Base-by-base conservation (phyloP, 371 early-diverging fungal genomes). In the Enteropsectra breve region DNA sequence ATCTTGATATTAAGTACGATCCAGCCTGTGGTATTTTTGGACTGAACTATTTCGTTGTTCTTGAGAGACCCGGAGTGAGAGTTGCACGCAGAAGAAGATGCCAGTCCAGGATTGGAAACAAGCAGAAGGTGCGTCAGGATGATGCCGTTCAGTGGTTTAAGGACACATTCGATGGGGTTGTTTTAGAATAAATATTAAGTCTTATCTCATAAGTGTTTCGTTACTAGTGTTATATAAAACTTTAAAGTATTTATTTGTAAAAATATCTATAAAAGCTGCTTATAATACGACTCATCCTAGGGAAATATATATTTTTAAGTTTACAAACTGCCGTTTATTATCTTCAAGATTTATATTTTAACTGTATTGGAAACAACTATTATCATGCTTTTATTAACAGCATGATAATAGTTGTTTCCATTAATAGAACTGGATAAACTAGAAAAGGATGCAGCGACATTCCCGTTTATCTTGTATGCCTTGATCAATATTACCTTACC, bases 1-100 rank as follows among this genome's bases (percentile, higher is more conserved):
- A 97, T 84, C 85, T 98, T 79, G 97, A 96, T 76, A 94, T 97
- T 85, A 97, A 96, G 87, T 97, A 96, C 85, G 97, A 97, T 83
- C 96, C 97, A 50, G 84, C 86, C 82, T 93, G 96, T 77, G 92
- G 94, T 68, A 79, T 80, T 55, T 81, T 77, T 74, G 84, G 84
- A 70, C 88, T 94, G 90, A 92, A 92, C 83, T 92, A 91, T 83
- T 89, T 86, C 84, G 88, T 94, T 76, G 90, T 92, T 83, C 87
- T 98, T 86, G 88, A 89, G 68, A 90, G 94, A 80, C 91, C 92
- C 59, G 97, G 99, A 75, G 83, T 82, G 85, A 88, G 96, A 76
- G 90, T 97, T 73, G 81, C 91, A 71, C 88, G 91, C 74, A 88
- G 97, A 82, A 93, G 90, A 87, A 88, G 86, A 80, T 83, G 85